phyloP scores from a whole-genome alignment of 768 basidiomycete genomes.

The Russula griseocarnosa region DNA sequence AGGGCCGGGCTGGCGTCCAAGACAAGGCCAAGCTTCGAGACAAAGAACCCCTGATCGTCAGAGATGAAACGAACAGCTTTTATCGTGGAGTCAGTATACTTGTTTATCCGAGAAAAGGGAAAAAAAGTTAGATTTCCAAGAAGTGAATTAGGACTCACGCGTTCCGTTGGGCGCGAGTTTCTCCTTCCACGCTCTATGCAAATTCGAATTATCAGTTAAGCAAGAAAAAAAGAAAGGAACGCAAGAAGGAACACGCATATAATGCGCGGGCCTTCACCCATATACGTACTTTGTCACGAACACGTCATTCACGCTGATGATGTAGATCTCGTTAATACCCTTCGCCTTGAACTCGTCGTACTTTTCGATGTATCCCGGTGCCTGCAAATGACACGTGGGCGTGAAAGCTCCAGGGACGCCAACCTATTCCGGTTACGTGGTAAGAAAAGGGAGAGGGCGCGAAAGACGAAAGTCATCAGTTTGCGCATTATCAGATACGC shows the following conservation, averaged over 20 bases:
- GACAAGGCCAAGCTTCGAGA: slow-evolving; percentile 41
- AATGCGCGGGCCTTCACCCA: no score
- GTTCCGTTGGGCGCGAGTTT: slow-evolving; percentile 53
- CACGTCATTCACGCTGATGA: slow-evolving; percentile 75
- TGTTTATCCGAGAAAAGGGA: background rate
- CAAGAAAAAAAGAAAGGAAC: background rate
- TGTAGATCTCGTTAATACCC: slow-evolving; percentile 66
- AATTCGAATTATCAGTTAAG: background rate
- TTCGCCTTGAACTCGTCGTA: slow-evolving; percentile 72
- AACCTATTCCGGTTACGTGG: slow-evolving; percentile 8
- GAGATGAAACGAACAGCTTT: slow-evolving; percentile 42
- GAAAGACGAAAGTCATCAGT: background rate
- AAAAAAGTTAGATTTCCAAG: background rate
- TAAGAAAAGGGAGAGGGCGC: background rate
- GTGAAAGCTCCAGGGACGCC: slow-evolving; percentile 29
- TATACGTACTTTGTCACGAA: slow-evolving; percentile 47
- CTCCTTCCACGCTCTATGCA: slow-evolving; percentile 56
- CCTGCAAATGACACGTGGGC: slow-evolving; percentile 26
- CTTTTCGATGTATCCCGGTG: slow-evolving; percentile 50
- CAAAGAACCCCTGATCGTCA: slow-evolving; percentile 54
- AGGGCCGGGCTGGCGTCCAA: slow-evolving; percentile 52
- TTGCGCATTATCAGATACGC: background rate
- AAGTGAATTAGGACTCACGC: slow-evolving; percentile 35
- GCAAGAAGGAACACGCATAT: background rate
- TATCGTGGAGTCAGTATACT: background rate